Conservation (phyloP, 2,329 filamentous ascomycete species). For the Pestalotiopsis sp. region DNA sequence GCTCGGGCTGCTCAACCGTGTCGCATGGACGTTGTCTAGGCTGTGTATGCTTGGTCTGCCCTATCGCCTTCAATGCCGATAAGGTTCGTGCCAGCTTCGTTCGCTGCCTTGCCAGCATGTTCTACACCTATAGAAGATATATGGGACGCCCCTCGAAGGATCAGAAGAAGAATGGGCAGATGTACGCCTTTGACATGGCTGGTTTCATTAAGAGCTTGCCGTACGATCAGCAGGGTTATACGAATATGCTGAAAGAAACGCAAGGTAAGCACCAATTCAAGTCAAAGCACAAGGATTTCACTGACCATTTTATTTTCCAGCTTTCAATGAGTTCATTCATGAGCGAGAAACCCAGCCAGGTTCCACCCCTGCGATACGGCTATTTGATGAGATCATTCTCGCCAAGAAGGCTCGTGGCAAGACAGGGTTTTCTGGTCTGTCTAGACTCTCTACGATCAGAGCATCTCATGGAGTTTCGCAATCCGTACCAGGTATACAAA, state of each 20-base stretch:
- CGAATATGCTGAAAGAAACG: constrained; percentile 63
- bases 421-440: constrained; percentile 63
- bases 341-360: constrained; percentile 69
- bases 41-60: constrained; percentile 63
- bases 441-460: constrained; percentile 60
- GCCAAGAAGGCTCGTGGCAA: constrained; percentile 72
- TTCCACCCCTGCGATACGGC: constrained; percentile 65
- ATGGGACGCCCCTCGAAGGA: constrained; percentile 59
- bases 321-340: constrained; percentile 83
- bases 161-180: constrained; percentile 59
- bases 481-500: constrained; percentile 36
- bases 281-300: not conserved
- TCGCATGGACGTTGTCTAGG: constrained; percentile 63
- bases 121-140: constrained; percentile 67
- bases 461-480: constrained; percentile 53
- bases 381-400: constrained; percentile 83
- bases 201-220: constrained; percentile 65
- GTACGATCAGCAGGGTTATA: constrained; percentile 66
- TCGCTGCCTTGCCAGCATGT: constrained; percentile 63
- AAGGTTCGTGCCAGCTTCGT: constrained; percentile 65
- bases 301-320: constrained; percentile 35
- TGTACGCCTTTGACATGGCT: constrained; percentile 66
- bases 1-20: constrained; percentile 61
- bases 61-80: constrained; percentile 61
- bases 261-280: constrained; percentile 50